Conservation (phyloP, 2,329 filamentous ascomycete species). For the Tolypocladium nubicola region DNA sequence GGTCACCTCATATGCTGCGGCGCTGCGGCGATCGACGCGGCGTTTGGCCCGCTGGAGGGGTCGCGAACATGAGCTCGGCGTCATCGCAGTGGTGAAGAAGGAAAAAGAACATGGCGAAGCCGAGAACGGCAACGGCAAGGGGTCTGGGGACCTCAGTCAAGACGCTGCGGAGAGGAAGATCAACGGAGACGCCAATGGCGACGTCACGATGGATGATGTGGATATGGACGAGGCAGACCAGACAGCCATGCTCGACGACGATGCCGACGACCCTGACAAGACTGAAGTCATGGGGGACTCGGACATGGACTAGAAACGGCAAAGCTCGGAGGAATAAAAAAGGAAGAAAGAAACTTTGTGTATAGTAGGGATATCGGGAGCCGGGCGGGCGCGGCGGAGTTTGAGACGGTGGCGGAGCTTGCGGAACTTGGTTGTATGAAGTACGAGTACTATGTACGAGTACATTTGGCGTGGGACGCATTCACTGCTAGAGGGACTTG, state of each 20-base stretch:
- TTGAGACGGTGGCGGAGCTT: not conserved
- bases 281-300: slow-evolving; percentile 27
- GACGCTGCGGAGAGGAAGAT: slow-evolving; percentile 3
- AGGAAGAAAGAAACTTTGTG: not conserved
- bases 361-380: not conserved
- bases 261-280: slow-evolving; percentile 31
- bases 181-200: slow-evolving; percentile 29
- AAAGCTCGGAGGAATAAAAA: not conserved
- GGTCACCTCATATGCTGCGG: slow-evolving; percentile 52
- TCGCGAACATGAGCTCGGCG: slow-evolving; percentile 31
- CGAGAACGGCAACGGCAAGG: slow-evolving; percentile 19
- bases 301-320: slow-evolving; percentile 17
- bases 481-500: not conserved
- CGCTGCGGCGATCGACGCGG: slow-evolving; percentile 51
- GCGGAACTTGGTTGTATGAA: not conserved
- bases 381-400: not conserved
- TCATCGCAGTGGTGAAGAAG: slow-evolving; percentile 36
- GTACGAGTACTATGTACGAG: not conserved
- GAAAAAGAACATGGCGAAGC: slow-evolving; percentile 17
- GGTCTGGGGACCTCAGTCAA: slow-evolving; percentile 13
- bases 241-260: slow-evolving; percentile 25
- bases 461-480: not conserved
- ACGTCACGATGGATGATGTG: slow-evolving; percentile 40
- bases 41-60: slow-evolving; percentile 61
- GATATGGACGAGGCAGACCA: slow-evolving; percentile 38